These are phyloP conservation scores for Henckelia pumila DNA, from an alignment of 257 asterid genomes.

Conservation along the genomic window DNA sequence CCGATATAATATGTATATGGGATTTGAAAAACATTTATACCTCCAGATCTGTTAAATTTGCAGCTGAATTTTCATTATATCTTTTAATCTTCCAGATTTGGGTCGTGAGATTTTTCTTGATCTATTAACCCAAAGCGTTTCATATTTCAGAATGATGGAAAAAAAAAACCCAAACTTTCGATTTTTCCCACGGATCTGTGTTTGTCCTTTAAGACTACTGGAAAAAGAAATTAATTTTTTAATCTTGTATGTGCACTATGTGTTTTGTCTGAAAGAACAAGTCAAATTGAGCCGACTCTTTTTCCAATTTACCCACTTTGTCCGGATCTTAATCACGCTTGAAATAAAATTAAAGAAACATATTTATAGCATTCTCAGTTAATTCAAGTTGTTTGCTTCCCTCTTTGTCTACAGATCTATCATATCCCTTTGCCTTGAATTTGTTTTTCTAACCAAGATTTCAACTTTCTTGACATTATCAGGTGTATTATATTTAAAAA, in stretches of 20 bases:
- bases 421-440: neutral
- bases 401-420: slow-evolving; percentile 21
- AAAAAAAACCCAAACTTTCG: slow-evolving; percentile 19
- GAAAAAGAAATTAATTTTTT: neutral
- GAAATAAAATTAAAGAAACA: slow-evolving; percentile 14
- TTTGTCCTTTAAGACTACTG: slow-evolving; percentile 18
- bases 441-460: slow-evolving; percentile 4
- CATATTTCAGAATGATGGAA: neutral
- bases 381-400: slow-evolving; percentile 12
- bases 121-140: slow-evolving; percentile 12
- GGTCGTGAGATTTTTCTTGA: slow-evolving; percentile 24
- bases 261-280: slow-evolving; percentile 36
- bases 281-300: slow-evolving; percentile 46
- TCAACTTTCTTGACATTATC: slow-evolving; percentile 18
- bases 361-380: slow-evolving; percentile 11
- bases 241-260: neutral
- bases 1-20: neutral
- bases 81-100: neutral
- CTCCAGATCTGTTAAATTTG: neutral
- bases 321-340: slow-evolving; percentile 38
- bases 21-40: neutral
- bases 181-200: slow-evolving; percentile 40
- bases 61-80: neutral
- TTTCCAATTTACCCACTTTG: slow-evolving; percentile 17
- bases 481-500: slow-evolving; percentile 38